A percentile compares a stretch with the other conserved stretches of the same genome.
These are phyloP conservation scores for Heliamphora exappendiculata DNA, from an alignment of 148 eudicot genomes.

Conservation along the genomic window DNA sequence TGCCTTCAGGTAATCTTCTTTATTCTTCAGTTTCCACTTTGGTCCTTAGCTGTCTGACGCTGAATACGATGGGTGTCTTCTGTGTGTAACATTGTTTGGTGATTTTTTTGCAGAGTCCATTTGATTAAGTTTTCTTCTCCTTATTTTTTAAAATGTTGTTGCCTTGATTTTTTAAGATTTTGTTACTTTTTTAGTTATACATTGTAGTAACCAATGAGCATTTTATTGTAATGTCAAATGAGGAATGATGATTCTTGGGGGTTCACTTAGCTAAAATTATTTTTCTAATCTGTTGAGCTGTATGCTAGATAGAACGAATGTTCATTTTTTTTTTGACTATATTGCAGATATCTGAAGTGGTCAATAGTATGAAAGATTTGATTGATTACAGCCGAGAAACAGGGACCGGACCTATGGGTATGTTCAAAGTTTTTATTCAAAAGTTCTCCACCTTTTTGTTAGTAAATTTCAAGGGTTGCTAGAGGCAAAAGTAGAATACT, in stretches of 20 bases:
- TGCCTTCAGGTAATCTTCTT: constrained; percentile 70
- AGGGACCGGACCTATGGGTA: constrained; percentile 89
- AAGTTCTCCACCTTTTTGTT: not conserved
- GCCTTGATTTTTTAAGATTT: not conserved
- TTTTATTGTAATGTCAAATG: not conserved
- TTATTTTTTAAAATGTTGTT: not conserved
- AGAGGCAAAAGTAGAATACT: not conserved
- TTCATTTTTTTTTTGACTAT: not conserved
- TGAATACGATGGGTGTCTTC: not conserved
- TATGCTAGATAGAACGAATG: not conserved
- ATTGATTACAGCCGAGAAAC: constrained; percentile 81
- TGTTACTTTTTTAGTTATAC: not conserved
- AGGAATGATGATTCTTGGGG: not conserved
- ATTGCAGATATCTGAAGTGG: constrained; percentile 91
- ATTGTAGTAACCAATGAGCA: not conserved
- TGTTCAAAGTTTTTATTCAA: constrained; percentile 17
- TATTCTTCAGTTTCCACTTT: not conserved
- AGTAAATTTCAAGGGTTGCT: not conserved
- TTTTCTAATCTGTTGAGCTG: not conserved
- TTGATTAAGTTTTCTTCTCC: not conserved
- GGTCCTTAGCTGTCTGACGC: not conserved
- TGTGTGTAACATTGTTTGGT: not conserved
- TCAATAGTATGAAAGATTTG: constrained; percentile 94
- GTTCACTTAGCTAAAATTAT: not conserved
- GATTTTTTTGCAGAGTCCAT: not conserved